These are phyloP conservation scores for Fusarium piperis DNA, from an alignment of 2,329 filamentous ascomycete genomes.

Conservation along the genomic window DNA sequence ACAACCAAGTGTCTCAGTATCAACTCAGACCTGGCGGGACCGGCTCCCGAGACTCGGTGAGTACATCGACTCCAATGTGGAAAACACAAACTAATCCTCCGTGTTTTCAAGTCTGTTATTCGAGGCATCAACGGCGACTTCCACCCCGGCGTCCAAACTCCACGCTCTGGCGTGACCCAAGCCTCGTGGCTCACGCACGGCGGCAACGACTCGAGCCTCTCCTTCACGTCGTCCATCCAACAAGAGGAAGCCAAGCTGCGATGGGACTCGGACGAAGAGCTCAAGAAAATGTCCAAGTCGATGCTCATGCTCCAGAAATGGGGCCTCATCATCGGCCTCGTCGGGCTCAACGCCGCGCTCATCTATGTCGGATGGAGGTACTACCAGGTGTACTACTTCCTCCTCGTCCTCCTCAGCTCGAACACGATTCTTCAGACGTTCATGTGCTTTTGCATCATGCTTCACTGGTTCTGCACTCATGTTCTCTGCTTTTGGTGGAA, in stretches of 20 bases:
- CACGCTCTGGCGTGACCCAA: constrained; percentile 44
- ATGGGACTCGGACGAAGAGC: constrained; percentile 53
- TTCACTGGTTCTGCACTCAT: constrained; percentile 45
- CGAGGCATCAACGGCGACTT: constrained; percentile 46
- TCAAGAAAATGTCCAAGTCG: constrained; percentile 50
- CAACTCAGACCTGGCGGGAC: constrained; percentile 22
- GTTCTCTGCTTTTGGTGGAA: constrained; percentile 44
- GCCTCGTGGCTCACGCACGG: constrained; percentile 47
- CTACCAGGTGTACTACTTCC: constrained; percentile 54
- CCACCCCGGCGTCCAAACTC: constrained; percentile 45
- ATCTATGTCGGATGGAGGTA: constrained; percentile 51
- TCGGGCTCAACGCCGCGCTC: constrained; percentile 47
- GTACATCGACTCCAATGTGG: neutral
- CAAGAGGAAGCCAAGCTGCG: constrained; percentile 53
- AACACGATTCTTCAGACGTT: constrained; percentile 55
- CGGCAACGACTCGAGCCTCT: constrained; percentile 46
- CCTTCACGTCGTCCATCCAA: constrained; percentile 48
- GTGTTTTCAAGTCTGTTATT: constrained; percentile 44
- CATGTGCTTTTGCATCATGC: constrained; percentile 53
- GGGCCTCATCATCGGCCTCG: constrained; percentile 49
- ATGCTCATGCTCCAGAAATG: constrained; percentile 53
- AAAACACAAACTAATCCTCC: neutral
- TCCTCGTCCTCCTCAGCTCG: constrained; percentile 57
- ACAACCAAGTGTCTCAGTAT: constrained; percentile 16
- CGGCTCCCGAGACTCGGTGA: constrained; percentile 45